Evolutionary conservation across 345 rosid genomes (phyloP), one percentile per base, ranked within the genome.

Genomic region (Anacardium occidentale): DNA sequence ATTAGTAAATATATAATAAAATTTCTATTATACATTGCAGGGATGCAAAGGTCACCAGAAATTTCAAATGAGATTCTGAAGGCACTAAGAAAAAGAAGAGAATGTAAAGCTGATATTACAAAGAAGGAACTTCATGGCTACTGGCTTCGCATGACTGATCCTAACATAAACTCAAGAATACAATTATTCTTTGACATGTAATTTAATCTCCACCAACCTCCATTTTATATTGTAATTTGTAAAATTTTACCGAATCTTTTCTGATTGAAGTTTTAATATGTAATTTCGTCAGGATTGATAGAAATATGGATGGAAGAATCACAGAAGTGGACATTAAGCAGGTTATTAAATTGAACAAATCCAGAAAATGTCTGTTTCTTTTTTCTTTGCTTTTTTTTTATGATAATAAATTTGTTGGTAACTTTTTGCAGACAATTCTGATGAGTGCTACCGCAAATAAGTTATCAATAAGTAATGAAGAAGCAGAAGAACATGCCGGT

Each of bases 121-220:
- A 83, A 73, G 55, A 61, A 11, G 8, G 83, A 87, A 74, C 82
- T 85, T 11, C 75, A 71, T 44, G 55, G 57, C 42, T 68, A 60
- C 58, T 87, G 88, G 87, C 45, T 22, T 32, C 79, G 84, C 59
- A 48, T 87, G 75, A 72, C 82, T 32, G 78, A 78, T 24, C 76
- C 82, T 0, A 56, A 80, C 71, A 78, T 80, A 50, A 61, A 63
- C 58, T 77, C 86, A 62, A 83, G 85, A 54, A 26, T 78, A 17
- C 75, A 56, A 22, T 64, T 87, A 18, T 78, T 83, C 82, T 87
- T 87, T 73, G 77, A 87, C 84, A 42, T 87, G 91, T 85, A 85
- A 72, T 66, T n/a, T 11, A 34, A 10, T 24, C 14, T 22, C 25
- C 15, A 3, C 18, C 8, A 5, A 29, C 18, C 71, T 29, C 42